Base-by-base conservation (phyloP, 2,329 filamentous ascomycete species). In the Amauroascus verrucosus region DNA sequence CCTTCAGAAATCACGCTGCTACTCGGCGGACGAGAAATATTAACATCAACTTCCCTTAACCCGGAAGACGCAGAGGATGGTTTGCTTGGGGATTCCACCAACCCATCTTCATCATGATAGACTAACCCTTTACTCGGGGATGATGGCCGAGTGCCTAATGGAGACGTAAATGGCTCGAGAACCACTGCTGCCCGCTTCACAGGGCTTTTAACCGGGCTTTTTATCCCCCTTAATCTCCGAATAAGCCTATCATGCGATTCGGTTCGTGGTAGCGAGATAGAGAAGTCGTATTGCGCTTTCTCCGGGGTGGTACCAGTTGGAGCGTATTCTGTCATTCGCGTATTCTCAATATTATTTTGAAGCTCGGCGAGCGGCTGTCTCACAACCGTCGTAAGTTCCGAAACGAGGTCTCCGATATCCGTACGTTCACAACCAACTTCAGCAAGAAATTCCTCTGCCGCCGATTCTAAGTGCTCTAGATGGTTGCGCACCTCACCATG, bases 291-390 rank as follows among this genome's bases (percentile, higher is more conserved):
- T 50, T 82, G 76, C 28, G 77, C 74, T 70, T 90, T 93, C 64
- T 86, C 81, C 0, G 93, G 93, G 1, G 93, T 97, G 45, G 85
- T 77, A 49, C 93, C 91, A 0, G 93, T 97, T 0, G 86, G 80
- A 35, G 81, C 75, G 67, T 97, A 97, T 65, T 96, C 89, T 51
- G 82, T 77, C 50, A 97, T 75, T 3, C 75, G 69, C 1, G 83
- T 82, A 45, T 70, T 72, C 14, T 77, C 72, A 45, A 95, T 80
- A n/a, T 81, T 78, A 16, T 82, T 76, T 6, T 88, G 82, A 24
- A 98, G 80, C 45, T 82, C 77, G 24, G 76, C 71, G 5, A 97
- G 79, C 6, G 88, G 85, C 59, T 82, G 77, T 57, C 83, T 81
- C 9, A 94, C 71, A 28, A 77, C 72, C 18, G 71, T 64, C 5